phyloP scores from a whole-genome alignment of 2,329 filamentous ascomycete species.

The Sphaerostilbella broomeana region DNA sequence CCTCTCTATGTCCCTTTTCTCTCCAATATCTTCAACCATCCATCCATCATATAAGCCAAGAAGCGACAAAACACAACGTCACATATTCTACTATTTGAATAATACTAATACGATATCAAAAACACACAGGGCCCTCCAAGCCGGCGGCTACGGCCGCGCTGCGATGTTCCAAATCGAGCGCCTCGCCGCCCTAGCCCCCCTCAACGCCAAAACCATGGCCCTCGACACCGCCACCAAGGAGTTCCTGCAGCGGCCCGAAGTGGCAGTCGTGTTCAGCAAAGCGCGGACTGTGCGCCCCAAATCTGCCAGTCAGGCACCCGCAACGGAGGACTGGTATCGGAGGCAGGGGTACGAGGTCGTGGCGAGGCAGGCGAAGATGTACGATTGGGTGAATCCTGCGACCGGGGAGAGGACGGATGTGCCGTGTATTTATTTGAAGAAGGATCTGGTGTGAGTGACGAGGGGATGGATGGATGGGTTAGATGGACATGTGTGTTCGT shows the following conservation, averaged over 20 bases:
- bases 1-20: background rate
- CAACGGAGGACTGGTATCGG: constrained; percentile 27
- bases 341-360: constrained; percentile 23
- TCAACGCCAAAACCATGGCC: constrained; percentile 27
- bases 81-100: too few relatives aligned
- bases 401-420: constrained; percentile 12
- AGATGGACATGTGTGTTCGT: too few relatives aligned
- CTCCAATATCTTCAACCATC: background rate
- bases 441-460: constrained; percentile 16
- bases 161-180: constrained; percentile 31
- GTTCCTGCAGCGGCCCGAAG: constrained; percentile 22
- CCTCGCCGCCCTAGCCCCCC: constrained; percentile 25
- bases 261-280: constrained; percentile 21
- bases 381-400: constrained; percentile 15
- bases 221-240: constrained; percentile 30
- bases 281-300: constrained; percentile 20
- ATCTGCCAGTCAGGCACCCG: constrained; percentile 22
- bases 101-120: too few relatives aligned
- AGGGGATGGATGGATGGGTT: too few relatives aligned
- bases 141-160: constrained; percentile 28
- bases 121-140: constrained; percentile 28
- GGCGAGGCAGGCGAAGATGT: constrained; percentile 13
- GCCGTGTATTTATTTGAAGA: constrained; percentile 20
- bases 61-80: too few relatives aligned
- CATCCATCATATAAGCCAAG: too few relatives aligned